These are phyloP conservation scores for Musa itinerans DNA, from an alignment of 176 grass and related monocot species.

Conservation along the genomic window DNA sequence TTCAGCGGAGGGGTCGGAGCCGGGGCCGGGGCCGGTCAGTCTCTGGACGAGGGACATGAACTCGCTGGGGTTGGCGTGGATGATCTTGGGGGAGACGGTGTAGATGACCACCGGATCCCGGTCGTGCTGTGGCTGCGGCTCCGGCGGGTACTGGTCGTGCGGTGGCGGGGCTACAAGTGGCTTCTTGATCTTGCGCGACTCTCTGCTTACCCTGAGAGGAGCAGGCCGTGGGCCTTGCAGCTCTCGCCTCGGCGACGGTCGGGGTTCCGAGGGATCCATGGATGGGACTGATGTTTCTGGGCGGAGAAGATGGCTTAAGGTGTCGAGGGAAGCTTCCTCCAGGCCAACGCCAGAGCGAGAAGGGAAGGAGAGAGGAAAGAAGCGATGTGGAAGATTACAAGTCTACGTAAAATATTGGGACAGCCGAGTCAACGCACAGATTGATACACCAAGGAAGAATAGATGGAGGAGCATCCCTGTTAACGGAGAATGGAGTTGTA, in stretches of 20 bases:
- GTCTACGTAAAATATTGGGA: neutral
- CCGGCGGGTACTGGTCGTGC: neutral
- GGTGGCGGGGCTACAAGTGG: neutral
- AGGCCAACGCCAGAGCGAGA: neutral
- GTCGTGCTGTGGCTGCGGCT: neutral
- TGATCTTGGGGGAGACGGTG: slow-evolving; percentile 84
- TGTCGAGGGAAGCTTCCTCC: neutral
- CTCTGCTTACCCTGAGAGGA: slow-evolving; percentile 38
- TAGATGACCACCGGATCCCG: slow-evolving; percentile 82
- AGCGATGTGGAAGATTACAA: neutral
- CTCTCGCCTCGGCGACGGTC: slow-evolving; percentile 17
- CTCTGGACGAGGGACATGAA: slow-evolving; percentile 94
- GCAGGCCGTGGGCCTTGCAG: slow-evolving; percentile 44
- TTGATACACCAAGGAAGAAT: neutral
- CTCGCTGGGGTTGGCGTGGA: slow-evolving; percentile 71
- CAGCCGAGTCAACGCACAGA: neutral
- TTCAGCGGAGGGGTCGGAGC: neutral
- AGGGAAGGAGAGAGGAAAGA: neutral
- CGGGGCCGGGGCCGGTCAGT: slow-evolving; percentile 67
- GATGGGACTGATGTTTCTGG: neutral
- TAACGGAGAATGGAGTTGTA: no score
- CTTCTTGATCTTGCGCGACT: slow-evolving; percentile 43
- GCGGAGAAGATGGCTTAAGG: neutral
- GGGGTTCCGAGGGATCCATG: slow-evolving; percentile 2
- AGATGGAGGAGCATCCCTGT: no score